Conservation (phyloP, 163 green algal genomes). For the Scenedesmus sp. region DNA sequence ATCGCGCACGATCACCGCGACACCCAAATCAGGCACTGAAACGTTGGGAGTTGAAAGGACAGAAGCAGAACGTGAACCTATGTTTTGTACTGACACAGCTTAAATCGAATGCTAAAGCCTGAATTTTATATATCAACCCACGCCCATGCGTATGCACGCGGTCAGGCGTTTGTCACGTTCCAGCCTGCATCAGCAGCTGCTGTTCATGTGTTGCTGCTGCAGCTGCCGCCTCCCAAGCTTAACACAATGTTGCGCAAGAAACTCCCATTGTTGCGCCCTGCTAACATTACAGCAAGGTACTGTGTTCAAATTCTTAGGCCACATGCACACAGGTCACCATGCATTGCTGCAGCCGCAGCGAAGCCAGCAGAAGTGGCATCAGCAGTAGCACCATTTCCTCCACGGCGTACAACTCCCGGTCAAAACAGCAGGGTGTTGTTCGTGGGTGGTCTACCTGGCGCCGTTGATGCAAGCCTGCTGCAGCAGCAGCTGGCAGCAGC, state of each 20-base stretch:
- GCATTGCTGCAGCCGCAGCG: conserved; percentile 9
- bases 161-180: background rate
- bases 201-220: background rate
- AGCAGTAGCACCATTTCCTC: background rate
- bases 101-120: background rate
- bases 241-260: background rate
- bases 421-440: conserved; percentile 33
- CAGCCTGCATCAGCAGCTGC: background rate
- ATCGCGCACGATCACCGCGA: background rate
- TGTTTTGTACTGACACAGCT: background rate
- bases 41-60: background rate
- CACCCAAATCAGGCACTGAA: background rate
- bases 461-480: background rate
- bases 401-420: background rate
- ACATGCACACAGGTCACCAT: background rate
- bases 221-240: background rate
- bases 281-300: background rate
- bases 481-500: conserved; percentile 14
- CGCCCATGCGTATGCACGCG: background rate
- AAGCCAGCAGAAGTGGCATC: conserved; percentile 21
- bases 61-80: background rate
- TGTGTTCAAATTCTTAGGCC: background rate
- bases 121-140: too few species aligned
- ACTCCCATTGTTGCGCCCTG: background rate
- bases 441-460: conserved; percentile 39